Conservation (phyloP, 768 basidiomycete species). For the Jaapia argillacea region DNA sequence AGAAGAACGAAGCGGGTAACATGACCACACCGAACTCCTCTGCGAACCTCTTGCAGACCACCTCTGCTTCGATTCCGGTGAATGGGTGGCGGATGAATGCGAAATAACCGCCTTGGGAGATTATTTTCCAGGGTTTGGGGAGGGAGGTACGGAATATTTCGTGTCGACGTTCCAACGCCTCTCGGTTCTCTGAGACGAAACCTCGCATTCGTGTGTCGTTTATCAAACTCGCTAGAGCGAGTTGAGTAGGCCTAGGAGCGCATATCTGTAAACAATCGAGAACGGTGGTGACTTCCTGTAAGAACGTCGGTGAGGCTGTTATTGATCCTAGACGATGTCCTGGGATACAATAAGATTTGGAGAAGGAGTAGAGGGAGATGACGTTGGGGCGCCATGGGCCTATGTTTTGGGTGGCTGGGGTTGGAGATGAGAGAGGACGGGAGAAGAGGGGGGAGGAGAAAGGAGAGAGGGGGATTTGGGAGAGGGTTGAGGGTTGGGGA, state of each 20-base stretch:
- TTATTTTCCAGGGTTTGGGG: slow-evolving; percentile 48
- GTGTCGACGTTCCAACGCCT: slow-evolving; percentile 40
- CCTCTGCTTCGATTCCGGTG: slow-evolving; percentile 28
- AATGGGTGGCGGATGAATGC: slow-evolving; percentile 72
- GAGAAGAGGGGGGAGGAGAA: no score
- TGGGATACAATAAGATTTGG: slow-evolving; percentile 73
- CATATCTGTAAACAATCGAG: slow-evolving; percentile 80
- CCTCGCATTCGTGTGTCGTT: no score
- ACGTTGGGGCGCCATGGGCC: slow-evolving; percentile 61
- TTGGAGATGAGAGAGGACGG: no score
- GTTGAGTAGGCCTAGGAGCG: slow-evolving; percentile 62
- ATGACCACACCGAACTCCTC: slow-evolving; percentile 51
- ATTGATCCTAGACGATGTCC: slow-evolving; percentile 75
- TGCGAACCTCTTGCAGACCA: slow-evolving; percentile 52
- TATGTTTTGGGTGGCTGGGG: no score
- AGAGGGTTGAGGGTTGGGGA: not conserved
- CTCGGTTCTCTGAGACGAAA: slow-evolving; percentile 43
- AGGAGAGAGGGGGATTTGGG: slow-evolving; percentile 10
- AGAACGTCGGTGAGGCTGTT: slow-evolving; percentile 46
- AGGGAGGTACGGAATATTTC: slow-evolving; percentile 40
- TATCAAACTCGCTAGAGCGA: slow-evolving; percentile 48
- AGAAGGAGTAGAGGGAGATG: slow-evolving; percentile 71
- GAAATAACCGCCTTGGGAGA: slow-evolving; percentile 64
- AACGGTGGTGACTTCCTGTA: slow-evolving; percentile 43
- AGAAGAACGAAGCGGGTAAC: slow-evolving; percentile 59